phyloP scores from a whole-genome alignment of 2,329 filamentous ascomycete genomes.

The Scytalidium sp. region DNA sequence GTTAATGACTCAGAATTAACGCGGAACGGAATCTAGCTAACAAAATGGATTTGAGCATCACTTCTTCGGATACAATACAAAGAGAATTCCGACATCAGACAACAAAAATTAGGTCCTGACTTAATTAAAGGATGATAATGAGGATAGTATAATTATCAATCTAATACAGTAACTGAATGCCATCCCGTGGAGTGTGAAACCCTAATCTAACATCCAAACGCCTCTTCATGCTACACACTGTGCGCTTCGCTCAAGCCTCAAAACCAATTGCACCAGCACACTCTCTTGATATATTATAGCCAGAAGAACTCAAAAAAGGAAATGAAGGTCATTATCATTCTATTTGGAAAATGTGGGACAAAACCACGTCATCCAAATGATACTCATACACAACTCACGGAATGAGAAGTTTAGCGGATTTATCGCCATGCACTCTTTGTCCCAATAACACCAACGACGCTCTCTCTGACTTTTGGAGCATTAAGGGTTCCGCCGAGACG shows the following conservation, averaged over 20 bases:
- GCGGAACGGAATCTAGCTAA: no score
- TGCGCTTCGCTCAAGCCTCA: neutral
- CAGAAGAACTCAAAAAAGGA: neutral
- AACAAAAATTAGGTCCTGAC: neutral
- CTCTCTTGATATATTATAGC: neutral
- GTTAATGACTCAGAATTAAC: no score
- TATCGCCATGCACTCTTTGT: slow-evolving; percentile 28
- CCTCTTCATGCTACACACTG: neutral
- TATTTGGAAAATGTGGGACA: neutral
- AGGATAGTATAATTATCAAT: neutral
- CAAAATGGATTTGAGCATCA: no score
- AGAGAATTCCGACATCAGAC: no score
- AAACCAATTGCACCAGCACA: neutral
- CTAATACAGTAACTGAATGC: neutral
- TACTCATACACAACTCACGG: neutral
- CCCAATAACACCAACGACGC: slow-evolving; percentile 20
- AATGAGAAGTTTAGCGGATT: neutral
- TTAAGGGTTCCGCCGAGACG: slow-evolving; percentile 19
- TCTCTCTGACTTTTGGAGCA: slow-evolving; percentile 23
- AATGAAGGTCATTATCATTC: neutral
- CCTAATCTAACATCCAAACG: neutral
- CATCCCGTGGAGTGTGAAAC: neutral
- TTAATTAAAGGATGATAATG: neutral
- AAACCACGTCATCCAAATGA: neutral
- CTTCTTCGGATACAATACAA: no score